Evolutionary conservation across 2,329 filamentous ascomycete species (phyloP), one percentile per base, ranked within the genome.

Genomic region (Xylariaceae sp.): DNA sequence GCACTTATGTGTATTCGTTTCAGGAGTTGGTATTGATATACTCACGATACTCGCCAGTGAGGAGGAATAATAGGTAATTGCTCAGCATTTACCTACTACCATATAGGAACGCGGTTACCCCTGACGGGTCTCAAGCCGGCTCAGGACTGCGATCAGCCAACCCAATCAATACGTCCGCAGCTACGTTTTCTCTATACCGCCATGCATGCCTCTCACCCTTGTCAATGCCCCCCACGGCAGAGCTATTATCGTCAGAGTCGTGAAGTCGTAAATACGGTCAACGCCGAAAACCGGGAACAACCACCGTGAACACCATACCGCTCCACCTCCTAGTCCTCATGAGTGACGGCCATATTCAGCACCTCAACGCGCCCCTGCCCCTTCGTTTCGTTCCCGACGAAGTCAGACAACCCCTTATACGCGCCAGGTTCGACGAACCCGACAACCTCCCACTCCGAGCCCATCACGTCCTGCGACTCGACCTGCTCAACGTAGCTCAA

Each of bases 371-470:
- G 81, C 44, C 92, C 94, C 69, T 90, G 84, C 1, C 94, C 94
- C 66, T 89, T 95, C 12, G 92, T 97, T 73, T 99, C 92, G 62
- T 86, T 86, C 43, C 87, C 86, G 51, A 97, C 85, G 67, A 97
- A 91, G 65, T 97, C 92, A 15, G 87, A 88, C 58, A 99, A 70
- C 2, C 83, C 83, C 76, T 96, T 97, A 76, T 91, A 96, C 6
- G 89, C 90, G 26, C 94, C 94, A 0, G 94, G 94, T 70, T 97
- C 94, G 10, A 95, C 92, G 65, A 96, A 96, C 8, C 92, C 94
- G 7, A 92, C 81, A 9, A 92, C 85, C 70, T 97, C 94, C 94
- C 94, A 99, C 67, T 96, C 91, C 1, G 85, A 83, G 8, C 85
- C 88, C 52, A 86, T 70, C 30, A 92, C 85, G 63, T 97, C 92